Evolutionary conservation across 2,329 filamentous ascomycete genomes (phyloP).

Genomic region (Exophiala mesophila): DNA sequence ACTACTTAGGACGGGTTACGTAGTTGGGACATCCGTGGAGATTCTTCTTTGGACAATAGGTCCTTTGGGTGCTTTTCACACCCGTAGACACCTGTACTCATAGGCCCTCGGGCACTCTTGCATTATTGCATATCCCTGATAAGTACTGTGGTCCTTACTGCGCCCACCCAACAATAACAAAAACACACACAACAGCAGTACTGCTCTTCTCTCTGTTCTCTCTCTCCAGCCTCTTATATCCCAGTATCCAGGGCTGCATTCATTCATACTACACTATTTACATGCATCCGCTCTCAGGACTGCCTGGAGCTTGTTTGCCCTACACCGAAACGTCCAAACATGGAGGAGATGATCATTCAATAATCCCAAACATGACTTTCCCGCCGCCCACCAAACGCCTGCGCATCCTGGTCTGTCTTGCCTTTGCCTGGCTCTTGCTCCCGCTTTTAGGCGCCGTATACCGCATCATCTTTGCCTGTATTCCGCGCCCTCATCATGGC

Average conservation of each 20-base stretch:
- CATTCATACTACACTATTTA: slow-evolving; percentile 1
- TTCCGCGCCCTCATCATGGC: slow-evolving; percentile 18
- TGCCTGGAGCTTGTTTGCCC: slow-evolving; percentile 3
- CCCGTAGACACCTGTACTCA: no score
- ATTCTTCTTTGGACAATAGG: no score
- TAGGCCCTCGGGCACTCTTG: no score
- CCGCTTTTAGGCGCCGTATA: no score
- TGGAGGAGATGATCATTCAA: background rate
- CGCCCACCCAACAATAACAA: no score
- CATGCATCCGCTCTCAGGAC: slow-evolving; percentile 2
- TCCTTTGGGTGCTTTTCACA: no score
- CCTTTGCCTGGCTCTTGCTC: slow-evolving; percentile 5
- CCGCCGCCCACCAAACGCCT: background rate
- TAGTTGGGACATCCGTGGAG: no score
- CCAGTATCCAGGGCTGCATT: background rate
- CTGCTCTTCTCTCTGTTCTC: no score
- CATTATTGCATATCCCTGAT: no score
- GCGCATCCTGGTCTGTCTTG: background rate
- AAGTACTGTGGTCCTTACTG: no score
- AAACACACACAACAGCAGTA: no score
- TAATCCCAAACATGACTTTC: background rate
- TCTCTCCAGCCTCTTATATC: background rate
- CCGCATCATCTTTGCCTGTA: slow-evolving; percentile 3
- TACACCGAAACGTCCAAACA: background rate
- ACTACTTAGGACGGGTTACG: no score